These are phyloP conservation scores for Gossypium rotundifolium DNA, from an alignment of 345 rosid species.

Conservation along the genomic window DNA sequence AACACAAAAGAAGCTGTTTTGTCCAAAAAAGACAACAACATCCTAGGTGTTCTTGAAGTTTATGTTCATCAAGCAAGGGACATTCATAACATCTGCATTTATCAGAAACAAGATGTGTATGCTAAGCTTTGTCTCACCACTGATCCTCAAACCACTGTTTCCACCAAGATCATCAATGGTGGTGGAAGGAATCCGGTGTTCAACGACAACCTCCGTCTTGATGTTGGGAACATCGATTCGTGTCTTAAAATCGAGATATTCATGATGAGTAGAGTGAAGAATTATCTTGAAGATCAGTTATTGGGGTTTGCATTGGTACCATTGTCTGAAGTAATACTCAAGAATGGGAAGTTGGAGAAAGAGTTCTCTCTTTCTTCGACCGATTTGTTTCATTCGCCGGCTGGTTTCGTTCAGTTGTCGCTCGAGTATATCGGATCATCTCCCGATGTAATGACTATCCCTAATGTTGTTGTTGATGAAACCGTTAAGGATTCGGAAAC, in stretches of 20 bases:
- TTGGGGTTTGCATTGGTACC: constrained; percentile 91
- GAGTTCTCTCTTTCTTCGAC: constrained; percentile 95
- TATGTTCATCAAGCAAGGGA: constrained; percentile 90
- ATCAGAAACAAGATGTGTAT: constrained; percentile 99
- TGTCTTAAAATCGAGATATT: constrained; percentile 90
- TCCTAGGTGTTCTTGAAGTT: constrained; percentile 66
- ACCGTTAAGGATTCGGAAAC: constrained; percentile 36
- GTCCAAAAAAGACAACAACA: constrained; percentile 30
- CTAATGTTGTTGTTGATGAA: constrained; percentile 39
- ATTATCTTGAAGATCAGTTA: constrained; percentile 95
- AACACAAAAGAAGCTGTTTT: constrained; percentile 31
- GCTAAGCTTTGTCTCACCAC: constrained; percentile 89
- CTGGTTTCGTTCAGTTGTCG: constrained; percentile 88
- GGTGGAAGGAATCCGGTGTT: constrained; percentile 99
- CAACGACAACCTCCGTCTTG: constrained; percentile 60
- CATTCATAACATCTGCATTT: constrained; percentile 97
- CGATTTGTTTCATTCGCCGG: constrained; percentile 90
- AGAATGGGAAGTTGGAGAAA: constrained; percentile 72
- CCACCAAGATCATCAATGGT: constrained; percentile 92
- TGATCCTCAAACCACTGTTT: constrained; percentile 68
- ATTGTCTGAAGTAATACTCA: constrained; percentile 67
- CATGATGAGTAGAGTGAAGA: constrained; percentile 98
- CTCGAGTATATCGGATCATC: constrained; percentile 72
- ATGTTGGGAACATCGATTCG: constrained; percentile 58
- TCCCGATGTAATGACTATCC: constrained; percentile 82